Evolutionary conservation across 768 basidiomycete species (phyloP).

Genomic region (Mycena metata): DNA sequence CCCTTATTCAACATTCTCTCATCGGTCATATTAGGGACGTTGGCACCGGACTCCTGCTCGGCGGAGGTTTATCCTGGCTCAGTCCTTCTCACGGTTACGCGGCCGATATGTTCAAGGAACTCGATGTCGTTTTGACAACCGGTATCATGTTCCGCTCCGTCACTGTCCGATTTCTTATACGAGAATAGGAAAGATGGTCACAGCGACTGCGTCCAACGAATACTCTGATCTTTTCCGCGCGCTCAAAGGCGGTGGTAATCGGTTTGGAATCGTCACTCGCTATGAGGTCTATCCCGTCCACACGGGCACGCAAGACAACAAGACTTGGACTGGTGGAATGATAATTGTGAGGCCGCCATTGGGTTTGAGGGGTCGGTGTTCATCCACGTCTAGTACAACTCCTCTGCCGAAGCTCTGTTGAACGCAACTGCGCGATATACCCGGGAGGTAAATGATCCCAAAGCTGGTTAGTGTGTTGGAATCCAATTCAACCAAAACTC

Average conservation of each 20-base stretch:
- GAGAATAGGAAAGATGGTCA: too few relatives aligned
- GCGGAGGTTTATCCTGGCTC: conserved; percentile 58
- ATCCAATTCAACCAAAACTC: background rate
- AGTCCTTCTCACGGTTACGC: conserved; percentile 57
- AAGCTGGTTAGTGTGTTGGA: conserved; percentile 48
- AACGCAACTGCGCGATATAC: conserved; percentile 54
- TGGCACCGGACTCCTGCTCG: conserved; percentile 59
- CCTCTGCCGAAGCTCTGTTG: conserved; percentile 53
- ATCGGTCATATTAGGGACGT: conserved; percentile 47
- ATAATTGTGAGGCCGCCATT: conserved; percentile 47
- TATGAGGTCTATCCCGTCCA: conserved; percentile 57
- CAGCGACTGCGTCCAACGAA: conserved; percentile 56
- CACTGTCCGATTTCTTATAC: too few relatives aligned
- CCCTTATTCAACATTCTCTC: background rate
- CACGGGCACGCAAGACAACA: conserved; percentile 53
- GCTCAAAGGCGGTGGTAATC: conserved; percentile 60
- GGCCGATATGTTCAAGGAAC: conserved; percentile 51
- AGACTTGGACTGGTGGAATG: conserved; percentile 55
- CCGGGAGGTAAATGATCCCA: conserved; percentile 52
- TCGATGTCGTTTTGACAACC: conserved; percentile 59
- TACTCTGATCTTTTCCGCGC: conserved; percentile 60
- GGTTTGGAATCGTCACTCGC: conserved; percentile 61
- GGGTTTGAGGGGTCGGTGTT: background rate
- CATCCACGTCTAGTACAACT: conserved; percentile 36
- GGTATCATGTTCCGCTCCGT: too few relatives aligned